Conservation (phyloP, 2,329 filamentous ascomycete genomes). For the Chlorencoelia australis region DNA sequence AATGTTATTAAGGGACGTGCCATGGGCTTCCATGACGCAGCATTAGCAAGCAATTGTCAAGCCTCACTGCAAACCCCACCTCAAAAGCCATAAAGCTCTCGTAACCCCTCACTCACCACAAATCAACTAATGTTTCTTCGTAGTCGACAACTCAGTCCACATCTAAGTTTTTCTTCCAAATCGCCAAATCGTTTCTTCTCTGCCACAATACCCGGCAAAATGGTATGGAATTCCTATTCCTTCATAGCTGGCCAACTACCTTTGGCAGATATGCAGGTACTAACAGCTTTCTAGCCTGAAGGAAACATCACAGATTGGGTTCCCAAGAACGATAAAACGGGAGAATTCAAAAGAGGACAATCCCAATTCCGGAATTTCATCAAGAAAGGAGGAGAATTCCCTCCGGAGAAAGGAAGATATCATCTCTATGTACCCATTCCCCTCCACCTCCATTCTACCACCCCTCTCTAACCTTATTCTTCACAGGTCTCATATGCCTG, state of each 20-base stretch:
- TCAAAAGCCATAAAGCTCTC: too few species aligned
- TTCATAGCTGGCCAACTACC: background rate
- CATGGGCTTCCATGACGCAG: conserved; percentile 8
- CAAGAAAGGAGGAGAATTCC: conserved; percentile 51
- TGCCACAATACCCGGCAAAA: conserved; percentile 3
- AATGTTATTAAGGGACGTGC: too few species aligned
- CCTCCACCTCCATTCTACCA: conserved; percentile 65
- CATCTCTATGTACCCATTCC: conserved; percentile 86
- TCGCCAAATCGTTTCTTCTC: conserved; percentile 1
- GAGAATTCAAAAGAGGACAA: conserved; percentile 85
- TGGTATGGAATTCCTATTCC: conserved; percentile 4
- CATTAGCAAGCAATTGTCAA: conserved; percentile 18
- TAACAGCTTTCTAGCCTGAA: conserved; percentile 12
- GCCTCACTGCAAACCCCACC: too few species aligned
- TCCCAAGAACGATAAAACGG: conserved; percentile 61
- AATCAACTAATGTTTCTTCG: conserved; percentile 9
- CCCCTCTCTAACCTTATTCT: conserved; percentile 38
- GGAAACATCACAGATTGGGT: conserved; percentile 76
- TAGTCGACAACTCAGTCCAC: conserved; percentile 3
- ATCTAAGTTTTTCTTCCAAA: conserved; percentile 3
- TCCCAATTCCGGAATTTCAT: conserved; percentile 69
- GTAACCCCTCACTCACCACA: too few species aligned
- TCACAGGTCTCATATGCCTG: conserved; percentile 30
- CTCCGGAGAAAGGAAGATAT: conserved; percentile 78
- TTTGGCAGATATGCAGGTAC: background rate